Evolutionary conservation across 1,284 basidiomycete genomes (phyloP), one percentile per base, ranked within the genome.

Genomic region (Golubevia sp.): DNA sequence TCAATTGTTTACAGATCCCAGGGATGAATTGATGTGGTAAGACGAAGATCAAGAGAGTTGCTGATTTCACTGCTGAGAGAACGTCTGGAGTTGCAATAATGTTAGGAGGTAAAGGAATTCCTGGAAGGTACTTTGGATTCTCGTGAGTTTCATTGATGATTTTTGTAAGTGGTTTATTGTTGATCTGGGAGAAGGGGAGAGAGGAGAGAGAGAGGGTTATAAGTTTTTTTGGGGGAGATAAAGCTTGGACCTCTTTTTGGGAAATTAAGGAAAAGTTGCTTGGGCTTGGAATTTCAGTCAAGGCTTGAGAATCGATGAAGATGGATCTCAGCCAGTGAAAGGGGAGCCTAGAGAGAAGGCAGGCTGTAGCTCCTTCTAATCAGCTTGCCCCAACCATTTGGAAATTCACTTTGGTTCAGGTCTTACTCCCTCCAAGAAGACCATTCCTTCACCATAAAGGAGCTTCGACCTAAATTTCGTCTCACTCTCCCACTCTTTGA

Each of bases 1-100:
- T 23, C 2, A 55, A 70, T 71, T 74, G 61, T 2, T 55, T 44
- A 54, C 61, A 62, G 13, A 62, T 54, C 55, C 53, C 53, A 21
- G 61, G 61, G 20, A 62, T 62, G 24, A 62, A 62, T 87, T 88
- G 84, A 87, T 86, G 57, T 8, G 88, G 88, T 1, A 86, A 81
- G 44, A 88, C 87, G 67, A 89, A 87, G 63, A 88, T 84, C 25
- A 88, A 82, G 34, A 88, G 82, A 24, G 87, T 87, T 5, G 88
- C 88, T 55, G 84, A 87, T 62, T 86, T 83, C 63, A 87, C 85
- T 13, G 88, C 86, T 59, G 88, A 86, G 44, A 84, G 76, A 15
- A 88, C 77, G 50, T 85, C 83, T 2, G 86, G 85, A 26, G 85
- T 85, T 21, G 88, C 88, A n/a, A 86, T 76, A 26, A 88, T 85